Evolutionary conservation across 208 protist species (phyloP), one percentile per base, ranked within the genome.

Genomic region (Crithidia sp.): DNA sequence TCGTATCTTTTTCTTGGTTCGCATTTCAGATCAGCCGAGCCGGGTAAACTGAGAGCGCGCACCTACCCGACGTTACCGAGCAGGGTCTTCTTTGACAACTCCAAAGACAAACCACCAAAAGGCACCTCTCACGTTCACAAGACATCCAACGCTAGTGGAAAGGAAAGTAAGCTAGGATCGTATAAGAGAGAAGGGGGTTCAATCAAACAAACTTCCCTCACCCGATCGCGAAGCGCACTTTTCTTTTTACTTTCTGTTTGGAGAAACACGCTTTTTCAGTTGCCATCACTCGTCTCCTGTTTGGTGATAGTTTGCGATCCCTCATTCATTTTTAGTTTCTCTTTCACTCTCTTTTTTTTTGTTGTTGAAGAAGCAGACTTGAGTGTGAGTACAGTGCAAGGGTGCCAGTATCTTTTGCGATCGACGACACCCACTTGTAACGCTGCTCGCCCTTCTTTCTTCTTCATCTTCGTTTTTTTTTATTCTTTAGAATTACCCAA

Each of bases 321-420:
- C 54, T 58, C 2, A 7, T 16, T 40, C 5, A 40, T 28, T n/a
- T 19, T 59, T 10, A n/a, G 7, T 10, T 40, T 19, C 62, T 43
- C 3, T 58, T 57, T 36, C 36, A 28, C 19, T 58, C 19, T 78
- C 5, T 74, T 67, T 77, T 62, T 79, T 39, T 52, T 74, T 9
- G 14, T 50, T 43, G 14, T 74, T 28, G 28, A 28, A 28, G 28
- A 28, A 28, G 28, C 28, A 44, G 47, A 41, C 45, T 61, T 0
- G 16, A 16, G 40, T 40, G 28, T 67, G 58, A 64, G 17, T 28
- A 28, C 28, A 28, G 28, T 28, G 28, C 28, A 28, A 28, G 28
- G 28, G 28, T 28, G 28, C 28, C 28, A 28, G 28, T 28, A 28
- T 28, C 28, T 28, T 28, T 28, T 28, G 28, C 28, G 28, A 28